These are phyloP conservation scores for Globisporangium acanthophoron DNA, from an alignment of 352 stramenopile species.

Conservation along the genomic window DNA sequence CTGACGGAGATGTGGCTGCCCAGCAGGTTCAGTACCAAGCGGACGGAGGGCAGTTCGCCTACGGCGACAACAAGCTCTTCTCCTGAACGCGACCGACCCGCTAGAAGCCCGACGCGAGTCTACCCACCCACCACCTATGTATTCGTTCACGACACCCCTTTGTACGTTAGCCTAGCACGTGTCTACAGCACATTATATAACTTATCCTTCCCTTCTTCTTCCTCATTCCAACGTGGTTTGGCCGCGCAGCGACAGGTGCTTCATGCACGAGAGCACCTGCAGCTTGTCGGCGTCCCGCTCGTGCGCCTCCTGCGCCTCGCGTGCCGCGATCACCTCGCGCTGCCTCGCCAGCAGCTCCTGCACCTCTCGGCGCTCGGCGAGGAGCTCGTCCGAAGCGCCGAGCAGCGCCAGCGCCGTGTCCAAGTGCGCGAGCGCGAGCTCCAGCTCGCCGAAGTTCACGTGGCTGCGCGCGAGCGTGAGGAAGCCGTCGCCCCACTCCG, in stretches of 20 bases:
- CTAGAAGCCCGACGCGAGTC: conserved; percentile 6
- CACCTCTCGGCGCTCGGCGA: conserved; percentile 44
- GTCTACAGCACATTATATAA: conserved; percentile 1
- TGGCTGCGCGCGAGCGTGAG: conserved; percentile 65
- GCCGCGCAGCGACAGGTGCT: conserved; percentile 53
- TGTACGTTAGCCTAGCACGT: conserved; percentile 14
- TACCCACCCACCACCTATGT: conserved; percentile 28
- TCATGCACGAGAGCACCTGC: conserved; percentile 68
- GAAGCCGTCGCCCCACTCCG: conserved; percentile 61
- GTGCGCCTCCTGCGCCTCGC: conserved; percentile 31
- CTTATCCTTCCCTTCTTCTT: background rate
- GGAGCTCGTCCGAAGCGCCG: conserved; percentile 35
- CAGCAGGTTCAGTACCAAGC: conserved; percentile 12
- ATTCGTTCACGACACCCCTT: background rate
- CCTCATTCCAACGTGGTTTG: conserved; percentile 12
- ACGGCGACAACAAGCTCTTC: conserved; percentile 52
- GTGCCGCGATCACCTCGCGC: conserved; percentile 25
- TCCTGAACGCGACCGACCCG: conserved; percentile 32
- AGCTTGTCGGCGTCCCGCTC: conserved; percentile 39
- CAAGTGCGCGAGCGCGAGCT: conserved; percentile 47
- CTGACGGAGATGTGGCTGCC: background rate
- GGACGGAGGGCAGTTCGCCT: conserved; percentile 29
- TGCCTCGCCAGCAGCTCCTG: conserved; percentile 31
- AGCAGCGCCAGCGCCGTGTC: conserved; percentile 41
- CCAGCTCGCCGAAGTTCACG: conserved; percentile 76